Conservation (phyloP, 306 rosid genomes). For the Cotoneaster glaucophyllus region DNA sequence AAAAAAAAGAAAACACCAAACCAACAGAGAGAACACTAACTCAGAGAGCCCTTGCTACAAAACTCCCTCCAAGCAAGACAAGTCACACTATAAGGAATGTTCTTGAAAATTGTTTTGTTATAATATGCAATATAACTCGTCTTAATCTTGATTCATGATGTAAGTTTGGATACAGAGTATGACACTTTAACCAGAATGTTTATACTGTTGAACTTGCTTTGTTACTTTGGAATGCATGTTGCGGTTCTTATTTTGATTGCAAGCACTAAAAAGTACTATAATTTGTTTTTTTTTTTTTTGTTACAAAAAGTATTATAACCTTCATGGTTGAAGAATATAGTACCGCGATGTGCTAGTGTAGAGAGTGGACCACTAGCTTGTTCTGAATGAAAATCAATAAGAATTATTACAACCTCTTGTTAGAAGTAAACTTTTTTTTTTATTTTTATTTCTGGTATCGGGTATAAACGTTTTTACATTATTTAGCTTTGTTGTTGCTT, state of each 20-base stretch:
- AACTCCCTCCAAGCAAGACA: neutral
- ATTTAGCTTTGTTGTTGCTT: neutral
- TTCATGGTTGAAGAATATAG: neutral
- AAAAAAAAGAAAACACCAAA: neutral
- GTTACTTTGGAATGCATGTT: neutral
- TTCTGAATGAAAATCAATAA: neutral
- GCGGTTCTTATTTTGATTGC: neutral
- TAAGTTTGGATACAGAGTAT: neutral
- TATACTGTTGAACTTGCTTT: neutral
- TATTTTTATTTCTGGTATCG: neutral
- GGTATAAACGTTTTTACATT: neutral
- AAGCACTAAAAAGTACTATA: neutral
- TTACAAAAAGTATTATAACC: too few relatives aligned
- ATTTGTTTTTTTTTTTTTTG: too few relatives aligned
- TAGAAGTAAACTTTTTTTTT: neutral
- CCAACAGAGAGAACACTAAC: neutral
- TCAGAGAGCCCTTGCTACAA: neutral
- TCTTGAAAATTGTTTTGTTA: neutral
- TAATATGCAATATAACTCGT: neutral
- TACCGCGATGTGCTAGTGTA: neutral
- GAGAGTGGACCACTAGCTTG: neutral
- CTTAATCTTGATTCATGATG: neutral
- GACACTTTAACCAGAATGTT: neutral
- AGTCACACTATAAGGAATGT: neutral
- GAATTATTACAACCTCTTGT: neutral